phyloP scores from a whole-genome alignment of 805 yeast genomes.

The Myxozyma udenii region DNA sequence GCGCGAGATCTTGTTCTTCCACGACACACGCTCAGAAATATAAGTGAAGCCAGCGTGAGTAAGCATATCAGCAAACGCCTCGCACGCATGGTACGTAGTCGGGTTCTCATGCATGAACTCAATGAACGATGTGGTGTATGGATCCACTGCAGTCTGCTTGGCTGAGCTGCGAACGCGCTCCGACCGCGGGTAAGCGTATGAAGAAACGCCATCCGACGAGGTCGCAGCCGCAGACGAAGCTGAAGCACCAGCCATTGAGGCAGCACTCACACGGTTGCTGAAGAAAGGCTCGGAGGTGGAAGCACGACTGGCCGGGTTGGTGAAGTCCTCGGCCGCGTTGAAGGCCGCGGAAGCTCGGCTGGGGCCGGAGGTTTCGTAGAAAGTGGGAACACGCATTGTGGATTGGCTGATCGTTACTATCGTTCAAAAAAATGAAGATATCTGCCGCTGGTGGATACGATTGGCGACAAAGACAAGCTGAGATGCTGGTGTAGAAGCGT shows the following conservation, averaged over 20 bases:
- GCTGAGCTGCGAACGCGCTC: conserved; percentile 16
- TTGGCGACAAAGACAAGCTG: neutral
- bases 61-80: conserved; percentile 53
- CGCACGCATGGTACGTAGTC: conserved; percentile 73
- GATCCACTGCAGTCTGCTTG: conserved; percentile 17
- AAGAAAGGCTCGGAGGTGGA: conserved; percentile 7
- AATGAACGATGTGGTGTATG: conserved; percentile 20
- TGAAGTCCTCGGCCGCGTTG: conserved; percentile 1
- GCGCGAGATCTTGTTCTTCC: conserved; percentile 46
- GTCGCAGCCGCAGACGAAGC: conserved; percentile 1
- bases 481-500: too few species aligned
- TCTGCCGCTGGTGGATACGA: too few species aligned
- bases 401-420: too few species aligned
- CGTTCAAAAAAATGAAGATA: neutral
- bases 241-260: neutral
- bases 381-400: conserved; percentile 15
- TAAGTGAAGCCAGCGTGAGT: conserved; percentile 59
- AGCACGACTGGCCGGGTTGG: conserved; percentile 1
- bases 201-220: neutral
- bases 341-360: neutral
- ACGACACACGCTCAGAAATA: conserved; percentile 59
- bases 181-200: conserved; percentile 17
- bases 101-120: conserved; percentile 30
- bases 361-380: neutral
- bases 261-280: conserved; percentile 2